Evolutionary conservation across 2,329 filamentous ascomycete species (phyloP).

Genomic region (Spiromastix sp.): DNA sequence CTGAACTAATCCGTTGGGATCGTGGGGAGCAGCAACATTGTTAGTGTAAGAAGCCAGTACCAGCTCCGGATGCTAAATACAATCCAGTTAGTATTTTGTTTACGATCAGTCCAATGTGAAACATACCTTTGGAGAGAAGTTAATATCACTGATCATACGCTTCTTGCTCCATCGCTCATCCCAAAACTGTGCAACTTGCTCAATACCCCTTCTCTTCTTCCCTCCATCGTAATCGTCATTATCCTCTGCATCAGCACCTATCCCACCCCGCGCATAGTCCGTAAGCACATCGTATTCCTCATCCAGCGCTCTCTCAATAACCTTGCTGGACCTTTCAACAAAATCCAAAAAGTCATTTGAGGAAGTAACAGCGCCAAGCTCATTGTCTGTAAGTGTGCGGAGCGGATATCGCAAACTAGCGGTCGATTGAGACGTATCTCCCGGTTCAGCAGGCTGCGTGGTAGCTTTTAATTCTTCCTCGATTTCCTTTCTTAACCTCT

Average conservation of each 20-base stretch:
- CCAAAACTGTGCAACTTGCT: slow-evolving; percentile 86
- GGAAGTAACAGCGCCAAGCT: slow-evolving; percentile 78
- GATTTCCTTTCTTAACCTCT: slow-evolving; percentile 76
- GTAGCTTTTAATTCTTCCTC: slow-evolving; percentile 80
- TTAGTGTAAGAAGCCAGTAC: slow-evolving; percentile 94
- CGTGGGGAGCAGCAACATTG: slow-evolving; percentile 87
- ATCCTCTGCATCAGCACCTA: slow-evolving; percentile 64
- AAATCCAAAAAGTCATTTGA: slow-evolving; percentile 94
- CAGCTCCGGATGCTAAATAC: slow-evolving; percentile 65
- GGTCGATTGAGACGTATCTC: slow-evolving; percentile 29
- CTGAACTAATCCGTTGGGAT: slow-evolving; percentile 85
- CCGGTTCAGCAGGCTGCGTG: slow-evolving; percentile 34
- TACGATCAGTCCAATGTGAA: not conserved
- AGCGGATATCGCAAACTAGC: slow-evolving; percentile 57
- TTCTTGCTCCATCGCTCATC: slow-evolving; percentile 96
- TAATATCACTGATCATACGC: slow-evolving; percentile 89
- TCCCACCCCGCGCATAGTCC: slow-evolving; percentile 78
- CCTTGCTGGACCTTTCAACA: slow-evolving; percentile 88
- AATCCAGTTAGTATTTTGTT: slow-evolving; percentile 11
- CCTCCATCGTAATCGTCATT: slow-evolving; percentile 48
- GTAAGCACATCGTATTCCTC: slow-evolving; percentile 93
- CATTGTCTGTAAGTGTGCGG: slow-evolving; percentile 69
- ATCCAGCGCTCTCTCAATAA: slow-evolving; percentile 89
- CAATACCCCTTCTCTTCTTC: slow-evolving; percentile 39
- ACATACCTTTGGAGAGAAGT: slow-evolving; percentile 77